Evolutionary conservation across 208 protist species (phyloP), one percentile per base, ranked within the genome.

Genomic region (Crithidia thermophila): DNA sequence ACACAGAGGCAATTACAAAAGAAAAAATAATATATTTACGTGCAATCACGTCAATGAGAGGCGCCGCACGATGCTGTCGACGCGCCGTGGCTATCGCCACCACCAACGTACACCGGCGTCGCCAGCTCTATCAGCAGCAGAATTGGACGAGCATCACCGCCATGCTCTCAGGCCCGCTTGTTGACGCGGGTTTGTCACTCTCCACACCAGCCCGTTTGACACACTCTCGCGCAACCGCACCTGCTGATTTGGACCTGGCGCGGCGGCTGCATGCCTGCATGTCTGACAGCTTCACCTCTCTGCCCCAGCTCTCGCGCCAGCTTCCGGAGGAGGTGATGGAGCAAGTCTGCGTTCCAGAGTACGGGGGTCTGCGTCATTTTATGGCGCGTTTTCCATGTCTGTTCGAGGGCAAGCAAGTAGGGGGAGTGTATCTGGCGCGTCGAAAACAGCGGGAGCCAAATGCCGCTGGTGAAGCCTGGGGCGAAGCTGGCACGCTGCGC

Each of bases 291-390:
- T 88, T 88, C 62, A 88, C 82, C 27, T 76, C 82, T 18, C 59
- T 91, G 30, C 71, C 72, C 31, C 82, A 91, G 37, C 82, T 91
- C 40, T 75, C 73, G n/a, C 80, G 74, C 43, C 21, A 60, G 45
- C 43, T 88, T 13, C 75, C 77, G 37, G 55, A 45, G n/a, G 77
- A 79, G 31, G n/a, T 88, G 39, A 79, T 81, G 80, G 82, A 91
- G 79, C 62, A 53, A 63, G 66, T 77, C 18, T 53, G 51, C 13
- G 36, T 42, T 23, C 47, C 69, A 11, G 33, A 18, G n/a, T 66
- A 49, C 20, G 65, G 64, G 1, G 52, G 65, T 11, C 63, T 72
- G 21, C 63, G 52, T 0, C 42, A 20, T 5, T 40, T 79, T 8
- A 34, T 73, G n/a, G 33, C 73, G 14, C 66, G 52, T 39, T 64